Conservation (phyloP, 2,329 filamentous ascomycete species). For the Microdochium paspali region DNA sequence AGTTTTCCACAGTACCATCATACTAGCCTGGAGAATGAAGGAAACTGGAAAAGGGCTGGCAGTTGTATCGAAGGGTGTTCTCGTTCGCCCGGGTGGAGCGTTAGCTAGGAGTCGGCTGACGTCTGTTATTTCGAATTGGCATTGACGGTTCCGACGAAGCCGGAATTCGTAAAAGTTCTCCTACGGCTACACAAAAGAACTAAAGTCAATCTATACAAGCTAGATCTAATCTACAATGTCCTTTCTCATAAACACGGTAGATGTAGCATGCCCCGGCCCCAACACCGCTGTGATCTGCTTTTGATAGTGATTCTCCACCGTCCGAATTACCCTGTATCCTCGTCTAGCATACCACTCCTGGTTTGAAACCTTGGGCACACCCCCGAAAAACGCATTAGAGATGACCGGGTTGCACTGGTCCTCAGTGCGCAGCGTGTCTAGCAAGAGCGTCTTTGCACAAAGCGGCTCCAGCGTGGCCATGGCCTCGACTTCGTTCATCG, state of each 20-base stretch:
- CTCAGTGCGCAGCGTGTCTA: conserved; percentile 13
- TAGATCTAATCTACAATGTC: neutral
- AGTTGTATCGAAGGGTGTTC: no score
- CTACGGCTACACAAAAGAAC: no score
- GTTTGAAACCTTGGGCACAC: conserved; percentile 9
- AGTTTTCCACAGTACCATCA: no score
- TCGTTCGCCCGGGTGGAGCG: no score
- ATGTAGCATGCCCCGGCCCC: neutral
- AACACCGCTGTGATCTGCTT: neutral
- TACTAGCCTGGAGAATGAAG: no score
- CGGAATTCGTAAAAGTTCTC: no score
- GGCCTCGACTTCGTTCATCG: conserved; percentile 9
- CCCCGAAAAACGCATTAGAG: conserved; percentile 10
- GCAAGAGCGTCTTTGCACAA: conserved; percentile 11
- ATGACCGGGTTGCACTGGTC: conserved; percentile 8
- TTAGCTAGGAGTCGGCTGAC: no score
- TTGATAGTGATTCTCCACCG: neutral
- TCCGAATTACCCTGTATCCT: conserved; percentile 7
- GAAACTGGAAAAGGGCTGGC: no score
- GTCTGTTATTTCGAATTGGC: no score
- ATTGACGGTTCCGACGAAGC: no score
- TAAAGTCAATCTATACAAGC: no score
- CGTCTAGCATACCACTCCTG: conserved; percentile 15
- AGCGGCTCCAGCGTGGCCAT: conserved; percentile 13
- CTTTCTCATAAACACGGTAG: neutral